These are phyloP conservation scores for Dactylellina drechsleri DNA, from an alignment of 2,329 filamentous ascomycete genomes.

Conservation along the genomic window DNA sequence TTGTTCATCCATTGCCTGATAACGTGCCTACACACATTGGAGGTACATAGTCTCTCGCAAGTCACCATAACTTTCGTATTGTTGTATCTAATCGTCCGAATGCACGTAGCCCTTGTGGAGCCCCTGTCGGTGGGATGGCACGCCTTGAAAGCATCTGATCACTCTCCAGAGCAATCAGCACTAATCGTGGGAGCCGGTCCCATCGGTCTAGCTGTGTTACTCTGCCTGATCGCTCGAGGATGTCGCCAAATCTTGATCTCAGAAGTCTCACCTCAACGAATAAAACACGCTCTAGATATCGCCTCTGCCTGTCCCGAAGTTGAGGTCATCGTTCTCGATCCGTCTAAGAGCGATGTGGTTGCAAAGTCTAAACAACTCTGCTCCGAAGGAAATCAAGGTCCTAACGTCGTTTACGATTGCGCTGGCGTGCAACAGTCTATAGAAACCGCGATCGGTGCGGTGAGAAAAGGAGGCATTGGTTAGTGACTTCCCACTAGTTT, in stretches of 20 bases:
- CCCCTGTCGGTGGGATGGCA: constrained; percentile 74
- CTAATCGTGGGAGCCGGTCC: constrained; percentile 72
- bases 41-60: constrained; percentile 53
- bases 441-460: constrained; percentile 39
- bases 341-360: constrained; percentile 35
- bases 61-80: constrained; percentile 55
- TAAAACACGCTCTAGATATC: constrained; percentile 43
- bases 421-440: constrained; percentile 48
- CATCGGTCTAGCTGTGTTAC: constrained; percentile 71
- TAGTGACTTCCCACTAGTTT: background rate
- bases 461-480: constrained; percentile 46
- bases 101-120: constrained; percentile 68
- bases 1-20: constrained; percentile 63
- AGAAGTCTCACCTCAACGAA: constrained; percentile 65
- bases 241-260: constrained; percentile 69
- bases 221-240: constrained; percentile 68
- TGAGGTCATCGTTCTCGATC: constrained; percentile 41
- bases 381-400: constrained; percentile 35
- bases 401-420: constrained; percentile 44
- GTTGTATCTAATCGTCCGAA: constrained; percentile 58
- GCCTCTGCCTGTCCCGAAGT: constrained; percentile 30
- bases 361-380: constrained; percentile 44
- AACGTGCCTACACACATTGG: constrained; percentile 67
- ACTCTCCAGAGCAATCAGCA: constrained; percentile 65
- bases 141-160: constrained; percentile 64